Evolutionary conservation across 139 green algal genomes (phyloP).

Genomic region (Asterochloris sp.): DNA sequence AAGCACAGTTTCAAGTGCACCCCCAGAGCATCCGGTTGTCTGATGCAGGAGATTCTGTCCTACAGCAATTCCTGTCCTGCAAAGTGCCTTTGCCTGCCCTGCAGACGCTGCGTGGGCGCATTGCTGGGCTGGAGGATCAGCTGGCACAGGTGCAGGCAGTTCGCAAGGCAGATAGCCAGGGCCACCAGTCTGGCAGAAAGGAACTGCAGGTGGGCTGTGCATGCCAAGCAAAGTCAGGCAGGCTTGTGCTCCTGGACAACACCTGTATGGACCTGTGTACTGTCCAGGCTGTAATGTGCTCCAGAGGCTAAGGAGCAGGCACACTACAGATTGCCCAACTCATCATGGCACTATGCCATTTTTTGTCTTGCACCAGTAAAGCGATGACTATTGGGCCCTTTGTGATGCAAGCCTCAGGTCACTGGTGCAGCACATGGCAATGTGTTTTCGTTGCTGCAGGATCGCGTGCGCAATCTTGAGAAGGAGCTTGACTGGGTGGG

Average conservation of each 20-base stretch:
- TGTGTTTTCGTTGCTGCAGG: conserved; percentile 2
- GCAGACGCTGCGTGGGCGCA: not conserved
- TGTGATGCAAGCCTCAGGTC: not conserved
- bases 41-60: too few relatives aligned
- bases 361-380: not conserved
- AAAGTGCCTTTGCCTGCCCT: conserved; percentile 1
- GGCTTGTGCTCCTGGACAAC: not conserved
- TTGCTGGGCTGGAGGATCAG: conserved; percentile 31
- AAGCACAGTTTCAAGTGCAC: too few relatives aligned
- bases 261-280: not conserved
- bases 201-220: conserved; percentile 20
- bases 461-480: conserved; percentile 34
- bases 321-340: too few relatives aligned
- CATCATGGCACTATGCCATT: not conserved
- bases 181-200: conserved; percentile 4
- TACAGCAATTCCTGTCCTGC: not conserved
- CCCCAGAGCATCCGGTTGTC: too few relatives aligned
- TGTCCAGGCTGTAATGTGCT: not conserved
- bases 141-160: conserved; percentile 15
- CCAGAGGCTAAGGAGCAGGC: too few relatives aligned
- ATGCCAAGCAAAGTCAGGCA: not conserved
- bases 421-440: not conserved
- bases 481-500: conserved; percentile 44
- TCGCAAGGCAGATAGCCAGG: conserved; percentile 9
- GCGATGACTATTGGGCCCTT: not conserved